A percentile compares a stretch with the other conserved stretches of the same genome.
phyloP scores from a whole-genome alignment of 1,284 basidiomycete genomes.

The Trichosporon inkin region DNA sequence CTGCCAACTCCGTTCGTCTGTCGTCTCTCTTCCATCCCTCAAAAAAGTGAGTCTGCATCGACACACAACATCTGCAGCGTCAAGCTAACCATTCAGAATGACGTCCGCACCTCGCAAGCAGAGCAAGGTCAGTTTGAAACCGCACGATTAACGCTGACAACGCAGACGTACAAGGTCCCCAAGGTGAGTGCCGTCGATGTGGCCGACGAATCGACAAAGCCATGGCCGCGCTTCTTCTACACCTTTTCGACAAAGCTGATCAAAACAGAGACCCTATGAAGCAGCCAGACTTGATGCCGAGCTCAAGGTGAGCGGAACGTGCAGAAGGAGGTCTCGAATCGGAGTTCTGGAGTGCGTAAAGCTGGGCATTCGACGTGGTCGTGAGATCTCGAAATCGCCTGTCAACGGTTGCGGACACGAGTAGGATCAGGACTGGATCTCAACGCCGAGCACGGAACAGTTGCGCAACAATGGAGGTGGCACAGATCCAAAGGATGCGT shows the following conservation, averaged over 20 bases:
- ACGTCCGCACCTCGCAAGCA: slow-evolving; percentile 13
- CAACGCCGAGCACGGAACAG: too few relatives aligned
- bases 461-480: background rate
- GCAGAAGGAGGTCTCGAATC: slow-evolving; percentile 1
- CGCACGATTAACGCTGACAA: background rate
- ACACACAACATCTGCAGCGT: background rate
- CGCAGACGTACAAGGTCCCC: slow-evolving; percentile 68
- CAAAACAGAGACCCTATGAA: slow-evolving; percentile 70
- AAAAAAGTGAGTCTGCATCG: background rate
- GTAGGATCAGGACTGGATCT: too few relatives aligned
- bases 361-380: too few relatives aligned
- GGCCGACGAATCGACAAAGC: background rate
- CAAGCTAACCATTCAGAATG: background rate
- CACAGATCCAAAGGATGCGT: too few relatives aligned
- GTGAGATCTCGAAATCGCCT: too few relatives aligned
- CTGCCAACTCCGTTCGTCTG: background rate
- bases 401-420: too few relatives aligned
- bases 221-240: too few relatives aligned
- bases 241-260: too few relatives aligned
- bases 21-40: too few relatives aligned
- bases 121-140: background rate
- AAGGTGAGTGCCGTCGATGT: background rate
- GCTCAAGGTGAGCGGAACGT: slow-evolving; percentile 69
- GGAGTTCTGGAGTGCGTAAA: slow-evolving; percentile 9
- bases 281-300: slow-evolving; percentile 98